phyloP scores from a whole-genome alignment of 495 filamentous ascomycete genomes.

The Neurospora sp. region DNA sequence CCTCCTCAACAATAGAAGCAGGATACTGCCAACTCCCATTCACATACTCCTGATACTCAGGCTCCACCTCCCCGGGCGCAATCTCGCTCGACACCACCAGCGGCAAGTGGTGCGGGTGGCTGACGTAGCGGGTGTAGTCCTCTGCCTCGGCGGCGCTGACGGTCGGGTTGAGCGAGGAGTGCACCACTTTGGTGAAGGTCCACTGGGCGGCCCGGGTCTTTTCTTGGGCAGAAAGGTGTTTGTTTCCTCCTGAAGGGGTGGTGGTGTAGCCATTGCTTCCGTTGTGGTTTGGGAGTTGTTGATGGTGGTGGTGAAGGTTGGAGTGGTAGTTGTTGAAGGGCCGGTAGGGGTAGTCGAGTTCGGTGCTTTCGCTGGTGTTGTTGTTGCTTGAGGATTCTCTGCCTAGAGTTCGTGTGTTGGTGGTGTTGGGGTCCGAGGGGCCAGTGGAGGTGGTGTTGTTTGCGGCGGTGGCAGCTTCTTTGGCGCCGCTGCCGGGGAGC shows the following conservation, averaged over 20 bases:
- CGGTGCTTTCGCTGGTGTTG: conserved; percentile 10
- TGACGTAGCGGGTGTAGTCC: conserved; percentile 86
- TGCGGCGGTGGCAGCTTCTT: conserved; percentile 11
- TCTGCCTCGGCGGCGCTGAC: conserved; percentile 64
- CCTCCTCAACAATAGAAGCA: not conserved
- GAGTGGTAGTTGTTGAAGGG: not conserved
- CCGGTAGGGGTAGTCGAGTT: conserved; percentile 1
- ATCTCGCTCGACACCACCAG: conserved; percentile 70
- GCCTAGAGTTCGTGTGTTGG: conserved; percentile 2
- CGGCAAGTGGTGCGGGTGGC: conserved; percentile 80
- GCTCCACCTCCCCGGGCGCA: conserved; percentile 35
- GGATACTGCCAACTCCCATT: conserved; percentile 39
- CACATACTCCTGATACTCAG: conserved; percentile 68
- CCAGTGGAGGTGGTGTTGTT: conserved; percentile 42
- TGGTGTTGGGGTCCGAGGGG: conserved; percentile 26
- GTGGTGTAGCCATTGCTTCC: not conserved
- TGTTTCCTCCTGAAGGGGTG: conserved; percentile 16
- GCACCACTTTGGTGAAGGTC: conserved; percentile 78
- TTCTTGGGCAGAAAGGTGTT: conserved; percentile 33
- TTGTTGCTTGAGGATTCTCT: not conserved
- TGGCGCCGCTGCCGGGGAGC: conserved; percentile 32
- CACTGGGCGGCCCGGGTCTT: conserved; percentile 68
- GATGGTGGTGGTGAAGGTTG: not conserved
- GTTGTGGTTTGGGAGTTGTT: not conserved
- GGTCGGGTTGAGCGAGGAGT: conserved; percentile 67